Percentiles rank a stretch among this genome's conserved stretches.
phyloP scores from a whole-genome alignment of 441 rosid species.

The Macaranga tanarius region DNA sequence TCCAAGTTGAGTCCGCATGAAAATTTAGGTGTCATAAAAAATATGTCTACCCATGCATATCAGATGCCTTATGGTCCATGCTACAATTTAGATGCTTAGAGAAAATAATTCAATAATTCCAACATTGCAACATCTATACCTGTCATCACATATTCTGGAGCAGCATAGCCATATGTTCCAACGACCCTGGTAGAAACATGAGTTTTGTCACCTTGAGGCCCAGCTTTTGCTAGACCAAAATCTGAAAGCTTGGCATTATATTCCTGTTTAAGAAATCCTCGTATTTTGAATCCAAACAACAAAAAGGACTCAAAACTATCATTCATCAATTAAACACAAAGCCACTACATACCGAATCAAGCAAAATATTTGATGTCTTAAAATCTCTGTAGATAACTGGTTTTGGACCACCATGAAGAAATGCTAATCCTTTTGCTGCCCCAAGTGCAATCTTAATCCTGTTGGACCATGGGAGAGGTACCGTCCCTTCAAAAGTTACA shows the following conservation, averaged over 20 bases:
- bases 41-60: neutral
- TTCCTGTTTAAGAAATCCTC: conserved; percentile 41
- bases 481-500: conserved; percentile 46
- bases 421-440: conserved; percentile 91
- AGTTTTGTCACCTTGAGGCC: conserved; percentile 97
- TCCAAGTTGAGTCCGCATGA: neutral
- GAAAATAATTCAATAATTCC: conserved; percentile 6
- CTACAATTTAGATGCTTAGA: neutral
- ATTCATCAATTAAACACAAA: conserved; percentile 5
- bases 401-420: conserved; percentile 85
- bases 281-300: neutral
- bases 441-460: conserved; percentile 89
- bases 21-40: neutral
- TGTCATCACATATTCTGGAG: conserved; percentile 97
- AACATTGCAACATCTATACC: conserved; percentile 40
- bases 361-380: conserved; percentile 94
- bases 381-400: conserved; percentile 92
- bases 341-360: conserved; percentile 59
- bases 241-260: conserved; percentile 94
- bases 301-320: conserved; percentile 4
- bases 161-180: conserved; percentile 98
- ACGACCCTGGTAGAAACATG: conserved; percentile 95
- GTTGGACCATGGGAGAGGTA: conserved; percentile 61
- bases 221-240: conserved; percentile 96
- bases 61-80: neutral